A percentile compares a stretch with the other conserved stretches of the same genome.
These are phyloP conservation scores for Boletus patriciae DNA, from an alignment of 768 basidiomycete genomes.

Conservation along the genomic window DNA sequence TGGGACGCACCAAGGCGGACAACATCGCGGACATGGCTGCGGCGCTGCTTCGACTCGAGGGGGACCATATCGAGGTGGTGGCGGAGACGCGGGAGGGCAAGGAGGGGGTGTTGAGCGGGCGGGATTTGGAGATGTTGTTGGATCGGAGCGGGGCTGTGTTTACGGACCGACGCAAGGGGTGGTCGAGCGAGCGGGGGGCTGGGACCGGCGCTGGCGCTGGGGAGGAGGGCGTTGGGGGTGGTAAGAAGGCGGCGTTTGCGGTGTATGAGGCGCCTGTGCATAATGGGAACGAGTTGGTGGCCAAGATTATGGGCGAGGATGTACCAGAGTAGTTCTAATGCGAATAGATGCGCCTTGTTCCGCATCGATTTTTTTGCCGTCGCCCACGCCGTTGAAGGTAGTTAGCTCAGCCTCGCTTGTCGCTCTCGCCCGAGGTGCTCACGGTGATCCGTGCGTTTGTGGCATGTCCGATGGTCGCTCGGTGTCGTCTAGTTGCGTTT, in stretches of 20 bases:
- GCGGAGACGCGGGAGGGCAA: constrained; percentile 65
- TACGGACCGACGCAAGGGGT: constrained; percentile 65
- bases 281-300: constrained; percentile 65
- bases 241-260: constrained; percentile 62
- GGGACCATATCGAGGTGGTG: constrained; percentile 88
- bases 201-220: background rate
- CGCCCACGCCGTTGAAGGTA: no score
- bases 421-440: constrained; percentile 15
- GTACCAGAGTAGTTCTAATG: background rate
- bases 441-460: constrained; percentile 7
- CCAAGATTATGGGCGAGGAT: constrained; percentile 61
- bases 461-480: constrained; percentile 9
- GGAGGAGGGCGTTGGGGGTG: background rate
- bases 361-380: no score
- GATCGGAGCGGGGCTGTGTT: constrained; percentile 80
- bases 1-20: constrained; percentile 53
- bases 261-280: constrained; percentile 70
- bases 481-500: constrained; percentile 16
- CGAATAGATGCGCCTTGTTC: no score
- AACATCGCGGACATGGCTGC: constrained; percentile 81
- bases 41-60: constrained; percentile 73
- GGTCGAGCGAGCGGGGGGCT: constrained; percentile 49
- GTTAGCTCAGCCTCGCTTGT: background rate
- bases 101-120: constrained; percentile 74
- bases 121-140: constrained; percentile 75